Conservation (phyloP, 2,329 filamentous ascomycete species). For the Ceratocystis ficicola region DNA sequence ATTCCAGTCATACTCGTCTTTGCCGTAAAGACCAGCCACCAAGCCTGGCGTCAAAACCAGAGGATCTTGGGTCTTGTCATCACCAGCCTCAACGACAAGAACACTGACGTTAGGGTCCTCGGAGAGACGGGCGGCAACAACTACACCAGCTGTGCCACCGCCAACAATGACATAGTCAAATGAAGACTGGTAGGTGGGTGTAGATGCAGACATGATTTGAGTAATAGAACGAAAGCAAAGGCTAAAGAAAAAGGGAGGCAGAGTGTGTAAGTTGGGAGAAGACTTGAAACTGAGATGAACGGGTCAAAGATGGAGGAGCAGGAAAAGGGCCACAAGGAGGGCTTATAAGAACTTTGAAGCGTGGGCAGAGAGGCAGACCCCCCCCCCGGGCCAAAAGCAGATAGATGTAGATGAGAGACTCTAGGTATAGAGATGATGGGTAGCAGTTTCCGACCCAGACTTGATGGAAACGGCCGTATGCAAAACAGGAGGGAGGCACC, state of each 20-base stretch:
- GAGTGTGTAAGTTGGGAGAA: neutral
- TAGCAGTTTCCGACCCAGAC: neutral
- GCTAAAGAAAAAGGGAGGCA: neutral
- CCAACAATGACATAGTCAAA: constrained; percentile 28
- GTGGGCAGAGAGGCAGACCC: neutral
- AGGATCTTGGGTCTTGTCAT: constrained; percentile 19
- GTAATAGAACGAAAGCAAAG: neutral
- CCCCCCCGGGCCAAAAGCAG: too few species aligned
- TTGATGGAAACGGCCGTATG: neutral
- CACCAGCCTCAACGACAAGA: constrained; percentile 22
- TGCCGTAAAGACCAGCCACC: constrained; percentile 18
- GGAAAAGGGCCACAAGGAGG: neutral
- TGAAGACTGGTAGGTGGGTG: neutral
- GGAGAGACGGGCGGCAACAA: constrained; percentile 28
- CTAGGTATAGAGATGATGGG: neutral
- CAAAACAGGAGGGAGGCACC: neutral
- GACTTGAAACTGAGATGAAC: neutral
- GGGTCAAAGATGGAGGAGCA: neutral
- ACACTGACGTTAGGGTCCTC: constrained; percentile 24
- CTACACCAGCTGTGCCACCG: constrained; percentile 29
- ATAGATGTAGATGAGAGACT: neutral
- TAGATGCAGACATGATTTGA: constrained; percentile 4
- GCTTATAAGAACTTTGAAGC: neutral
- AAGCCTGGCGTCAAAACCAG: constrained; percentile 21
- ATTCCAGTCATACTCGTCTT: constrained; percentile 23